Percentiles rank a stretch among this genome's conserved stretches.
Conservation (phyloP, 129 eudicot species). For the Flaveria linearis region DNA sequence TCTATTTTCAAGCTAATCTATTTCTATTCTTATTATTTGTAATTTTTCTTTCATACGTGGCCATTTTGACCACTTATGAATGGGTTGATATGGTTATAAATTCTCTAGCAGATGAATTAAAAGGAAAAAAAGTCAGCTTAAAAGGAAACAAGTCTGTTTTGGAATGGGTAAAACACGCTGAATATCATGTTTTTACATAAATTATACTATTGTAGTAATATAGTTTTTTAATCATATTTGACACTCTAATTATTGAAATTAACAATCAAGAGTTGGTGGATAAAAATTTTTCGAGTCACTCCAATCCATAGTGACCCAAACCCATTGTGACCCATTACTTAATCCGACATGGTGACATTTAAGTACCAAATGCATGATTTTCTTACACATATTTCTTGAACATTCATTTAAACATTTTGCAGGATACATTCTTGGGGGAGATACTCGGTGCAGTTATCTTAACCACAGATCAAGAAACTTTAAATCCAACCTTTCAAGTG, state of each 20-base stretch:
- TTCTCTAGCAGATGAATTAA: not conserved
- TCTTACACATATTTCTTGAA: not conserved
- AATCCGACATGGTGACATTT: not conserved
- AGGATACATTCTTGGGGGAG: slow-evolving; percentile 82
- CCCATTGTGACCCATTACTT: not conserved
- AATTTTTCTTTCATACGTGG: not conserved
- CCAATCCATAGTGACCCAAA: not conserved
- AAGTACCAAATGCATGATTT: not conserved
- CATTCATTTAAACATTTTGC: slow-evolving; percentile 13
- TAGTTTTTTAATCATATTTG: not conserved
- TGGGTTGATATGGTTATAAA: not conserved
- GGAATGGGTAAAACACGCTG: not conserved
- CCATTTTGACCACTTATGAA: not conserved
- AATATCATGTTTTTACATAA: not conserved
- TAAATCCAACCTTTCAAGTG: slow-evolving; percentile 41
- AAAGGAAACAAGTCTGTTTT: not conserved
- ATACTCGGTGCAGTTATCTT: slow-evolving; percentile 73
- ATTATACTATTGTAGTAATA: not conserved
- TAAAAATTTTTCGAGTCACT: not conserved
- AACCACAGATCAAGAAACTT: slow-evolving; percentile 38
- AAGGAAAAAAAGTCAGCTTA: not conserved
- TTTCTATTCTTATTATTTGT: not conserved
- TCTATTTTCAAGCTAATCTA: slow-evolving; percentile 10
- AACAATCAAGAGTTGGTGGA: not conserved
- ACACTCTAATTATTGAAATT: not conserved